Evolutionary conservation across 768 basidiomycete species (phyloP).

Genomic region (Tubosaeta sp.): DNA sequence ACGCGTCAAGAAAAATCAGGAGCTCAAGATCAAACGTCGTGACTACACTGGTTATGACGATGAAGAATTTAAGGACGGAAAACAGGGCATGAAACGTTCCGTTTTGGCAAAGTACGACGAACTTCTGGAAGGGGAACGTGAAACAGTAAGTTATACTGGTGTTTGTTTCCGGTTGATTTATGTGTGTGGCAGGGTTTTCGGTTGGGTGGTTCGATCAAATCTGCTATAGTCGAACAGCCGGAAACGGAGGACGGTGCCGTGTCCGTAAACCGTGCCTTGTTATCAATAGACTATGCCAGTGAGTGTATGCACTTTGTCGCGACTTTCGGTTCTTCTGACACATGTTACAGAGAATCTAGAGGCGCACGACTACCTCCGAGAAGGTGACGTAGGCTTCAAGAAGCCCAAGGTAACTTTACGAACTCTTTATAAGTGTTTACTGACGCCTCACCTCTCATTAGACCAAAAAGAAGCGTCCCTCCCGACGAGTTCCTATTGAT

Average conservation of each 20-base stretch:
- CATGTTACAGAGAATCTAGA: conserved; percentile 70
- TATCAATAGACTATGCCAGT: conserved; percentile 91
- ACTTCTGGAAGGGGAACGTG: conserved; percentile 69
- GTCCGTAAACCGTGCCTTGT: conserved; percentile 71
- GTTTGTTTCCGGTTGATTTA: background rate
- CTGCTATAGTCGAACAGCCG: conserved; percentile 34
- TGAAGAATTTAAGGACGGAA: conserved; percentile 80
- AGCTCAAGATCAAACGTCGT: conserved; percentile 81
- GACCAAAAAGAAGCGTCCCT: conserved; percentile 91
- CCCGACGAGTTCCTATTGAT: conserved; percentile 49
- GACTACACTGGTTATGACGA: conserved; percentile 97
- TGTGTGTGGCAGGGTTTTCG: conserved; percentile 68
- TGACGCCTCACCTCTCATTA: conserved; percentile 24
- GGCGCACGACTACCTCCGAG: conserved; percentile 82
- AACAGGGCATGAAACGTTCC: conserved; percentile 74
- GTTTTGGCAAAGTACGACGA: conserved; percentile 94
- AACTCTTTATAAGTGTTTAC: background rate
- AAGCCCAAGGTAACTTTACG: conserved; percentile 68
- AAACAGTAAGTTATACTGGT: conserved; percentile 47
- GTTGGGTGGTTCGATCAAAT: conserved; percentile 60
- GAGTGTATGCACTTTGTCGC: conserved; percentile 29
- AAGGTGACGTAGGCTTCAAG: conserved; percentile 93
- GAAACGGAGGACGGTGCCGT: conserved; percentile 48
- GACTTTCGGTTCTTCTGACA: conserved; percentile 7
- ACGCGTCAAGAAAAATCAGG: conserved; percentile 69